Evolutionary conservation across 2,329 filamentous ascomycete species (phyloP), one percentile per base, ranked within the genome.

Genomic region (Calonectria pseudoreteaudii): DNA sequence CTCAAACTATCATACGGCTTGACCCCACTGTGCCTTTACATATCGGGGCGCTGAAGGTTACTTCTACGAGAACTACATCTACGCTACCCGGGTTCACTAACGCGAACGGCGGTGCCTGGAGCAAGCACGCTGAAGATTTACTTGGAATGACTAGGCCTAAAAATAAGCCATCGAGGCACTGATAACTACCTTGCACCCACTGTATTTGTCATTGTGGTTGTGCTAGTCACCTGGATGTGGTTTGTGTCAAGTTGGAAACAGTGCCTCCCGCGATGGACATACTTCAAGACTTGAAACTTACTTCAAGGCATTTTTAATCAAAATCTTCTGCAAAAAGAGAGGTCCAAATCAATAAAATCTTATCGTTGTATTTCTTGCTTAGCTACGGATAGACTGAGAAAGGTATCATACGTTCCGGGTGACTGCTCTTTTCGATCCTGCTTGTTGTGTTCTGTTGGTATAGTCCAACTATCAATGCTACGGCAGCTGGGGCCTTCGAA

Each of bases 71-170:
- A 66, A 68, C 62, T 9, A 49, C 70, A 28, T 70, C 76, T 64
- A 66, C 71, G 36, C 80, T 88, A 72, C 85, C 86, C 13, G 86
- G 85, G 2, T 89, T 90, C 71, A 83, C 83, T 2, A 88, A 85
- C 78, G 88, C 86, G 4, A 90, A 89, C 76, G 85, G 90, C 20
- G 92, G 92, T 3, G 90, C 93, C 0, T 94, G 93, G 93, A 94
- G 92, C 77, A 89, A 87, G 30, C 93, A 94, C 80, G 92, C 93
- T 0, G 87, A 90, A 76, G 93, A 94, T 81, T 80, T 94, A 60
- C 89, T 94, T 75, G 91, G 90, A 47, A 89, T 86, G 79, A 91
- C 88, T 79, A 87, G 90, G 62, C 93, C 92, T 44, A 85, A 62
- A 82, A 76, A 71, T 66, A 74, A 70, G 44, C 60, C 52, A 18